Percentiles rank a stretch among this genome's conserved stretches.
Evolutionary conservation across 176 grass and related monocot genomes (phyloP).

Genomic region (Areca catechu): DNA sequence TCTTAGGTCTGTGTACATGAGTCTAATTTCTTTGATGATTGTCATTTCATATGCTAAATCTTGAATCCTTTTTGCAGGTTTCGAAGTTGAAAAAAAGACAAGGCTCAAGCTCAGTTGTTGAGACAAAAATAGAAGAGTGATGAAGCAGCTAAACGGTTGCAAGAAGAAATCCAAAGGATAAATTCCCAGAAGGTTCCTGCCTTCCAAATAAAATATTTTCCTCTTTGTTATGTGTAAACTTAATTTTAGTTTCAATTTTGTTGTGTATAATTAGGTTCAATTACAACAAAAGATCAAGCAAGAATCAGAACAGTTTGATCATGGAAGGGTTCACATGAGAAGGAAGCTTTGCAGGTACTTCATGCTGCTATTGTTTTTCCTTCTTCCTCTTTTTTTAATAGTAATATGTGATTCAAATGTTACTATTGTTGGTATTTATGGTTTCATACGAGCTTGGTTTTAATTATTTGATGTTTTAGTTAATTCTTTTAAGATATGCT

Average conservation of each 20-base stretch:
- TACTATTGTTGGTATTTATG: neutral
- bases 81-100: constrained; percentile 88
- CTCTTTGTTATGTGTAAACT: too few species aligned
- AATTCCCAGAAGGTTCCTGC: constrained; percentile 75
- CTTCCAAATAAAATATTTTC: neutral
- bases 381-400: constrained; percentile 6
- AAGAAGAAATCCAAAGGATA: constrained; percentile 89
- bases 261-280: constrained; percentile 54
- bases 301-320: constrained; percentile 88
- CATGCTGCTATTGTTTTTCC: constrained; percentile 10
- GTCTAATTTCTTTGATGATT: constrained; percentile 1
- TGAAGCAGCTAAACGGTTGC: constrained; percentile 64
- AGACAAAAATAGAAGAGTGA: constrained; percentile 88
- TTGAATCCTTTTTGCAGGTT: constrained; percentile 31
- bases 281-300: constrained; percentile 99
- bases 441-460: neutral
- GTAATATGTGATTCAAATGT: neutral
- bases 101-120: constrained; percentile 59
- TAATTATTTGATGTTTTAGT: too few species aligned
- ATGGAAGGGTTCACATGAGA: constrained; percentile 90
- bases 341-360: constrained; percentile 86
- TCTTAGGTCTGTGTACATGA: constrained; percentile 42
- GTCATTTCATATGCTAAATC: constrained; percentile 17
- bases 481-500: too few species aligned
- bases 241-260: neutral